Percentiles rank a stretch among this genome's conserved stretches.
phyloP scores from a whole-genome alignment of 2,329 filamentous ascomycete species.

The Chaetomium strumarium region DNA sequence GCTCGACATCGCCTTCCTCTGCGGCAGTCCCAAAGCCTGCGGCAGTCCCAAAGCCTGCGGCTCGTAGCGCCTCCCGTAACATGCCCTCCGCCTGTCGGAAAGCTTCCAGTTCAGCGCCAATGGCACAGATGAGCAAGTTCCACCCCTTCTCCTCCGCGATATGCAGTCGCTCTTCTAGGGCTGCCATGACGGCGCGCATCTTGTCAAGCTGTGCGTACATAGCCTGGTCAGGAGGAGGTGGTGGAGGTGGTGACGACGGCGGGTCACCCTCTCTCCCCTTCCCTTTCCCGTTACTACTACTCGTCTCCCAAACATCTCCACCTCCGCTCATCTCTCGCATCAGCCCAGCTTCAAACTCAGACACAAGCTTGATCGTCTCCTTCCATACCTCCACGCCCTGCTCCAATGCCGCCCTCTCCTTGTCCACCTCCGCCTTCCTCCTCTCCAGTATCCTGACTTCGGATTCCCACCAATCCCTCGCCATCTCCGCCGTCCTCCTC shows the following conservation, averaged over 20 bases:
- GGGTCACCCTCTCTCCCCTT: slow-evolving; percentile 25
- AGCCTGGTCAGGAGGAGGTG: slow-evolving; percentile 31
- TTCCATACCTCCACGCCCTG: slow-evolving; percentile 64
- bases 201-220: slow-evolving; percentile 44
- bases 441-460: slow-evolving; percentile 53
- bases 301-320: slow-evolving; percentile 12
- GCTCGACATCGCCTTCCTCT: slow-evolving; percentile 9
- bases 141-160: slow-evolving; percentile 58
- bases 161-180: slow-evolving; percentile 49
- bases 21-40: slow-evolving; percentile 26
- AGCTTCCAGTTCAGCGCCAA: slow-evolving; percentile 54
- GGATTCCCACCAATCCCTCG: slow-evolving; percentile 62
- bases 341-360: slow-evolving; percentile 59
- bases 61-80: slow-evolving; percentile 28
- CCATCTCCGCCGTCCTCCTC: slow-evolving; percentile 64
- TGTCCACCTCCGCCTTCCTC: slow-evolving; percentile 50
- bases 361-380: slow-evolving; percentile 52
- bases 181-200: slow-evolving; percentile 51
- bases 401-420: slow-evolving; percentile 59
- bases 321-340: slow-evolving; percentile 45
- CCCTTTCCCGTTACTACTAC: slow-evolving; percentile 24
- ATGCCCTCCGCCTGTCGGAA: slow-evolving; percentile 31
- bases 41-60: slow-evolving; percentile 26
- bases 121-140: slow-evolving; percentile 69
- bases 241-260: neutral